Evolutionary conservation across 1,284 basidiomycete species (phyloP), one percentile per base, ranked within the genome.

Genomic region (Sutorius eximius): DNA sequence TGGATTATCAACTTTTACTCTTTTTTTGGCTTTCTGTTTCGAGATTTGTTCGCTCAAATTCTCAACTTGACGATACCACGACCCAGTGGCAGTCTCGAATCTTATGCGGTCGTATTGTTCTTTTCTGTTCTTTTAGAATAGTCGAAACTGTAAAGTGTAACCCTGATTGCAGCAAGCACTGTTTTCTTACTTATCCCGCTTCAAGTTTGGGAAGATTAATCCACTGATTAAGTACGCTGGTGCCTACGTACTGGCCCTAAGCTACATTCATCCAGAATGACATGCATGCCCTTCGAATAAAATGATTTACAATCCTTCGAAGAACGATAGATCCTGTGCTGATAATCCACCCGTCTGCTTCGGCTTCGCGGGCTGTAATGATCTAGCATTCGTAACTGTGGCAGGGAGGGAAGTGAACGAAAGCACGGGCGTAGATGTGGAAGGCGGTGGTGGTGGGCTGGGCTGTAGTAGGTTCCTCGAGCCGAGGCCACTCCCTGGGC

Each of bases 271-370:
- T 20, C 32, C 20, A 10, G 7, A 32, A 43, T 9, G 5, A 9
- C 27, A 38, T 37, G 0, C 15, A 36, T 9, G 4, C 24, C 13
- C 16, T 6, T 15, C n/a, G 7, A 37, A 5, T 27, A 27, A 40
- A 34, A 5, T 40, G 2, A 52, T 36, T 63, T 73, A 87, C 42
- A 86, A 61, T 20, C 85, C 82, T 68, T 89, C 87, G 61, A 89
- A 89, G 63, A 89, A 89, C n/a, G 82, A 86, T 53, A 88, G 66
- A 74, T 88, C 87, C 68, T 87, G 85, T 9, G 86, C 85, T 5
- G 83, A 84, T 45, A 88, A 67, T 7, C 82, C 82, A 9, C 82
- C 76, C 4, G 70, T 73, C 42, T 73, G 71, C 44, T 67, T 68
- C 36, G 62, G 61, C 15, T 67, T 59, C 9, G 46, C n/a, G n/a